Conservation (phyloP, 371 early-diverging fungal genomes). For the Apophysomyces elegans region DNA sequence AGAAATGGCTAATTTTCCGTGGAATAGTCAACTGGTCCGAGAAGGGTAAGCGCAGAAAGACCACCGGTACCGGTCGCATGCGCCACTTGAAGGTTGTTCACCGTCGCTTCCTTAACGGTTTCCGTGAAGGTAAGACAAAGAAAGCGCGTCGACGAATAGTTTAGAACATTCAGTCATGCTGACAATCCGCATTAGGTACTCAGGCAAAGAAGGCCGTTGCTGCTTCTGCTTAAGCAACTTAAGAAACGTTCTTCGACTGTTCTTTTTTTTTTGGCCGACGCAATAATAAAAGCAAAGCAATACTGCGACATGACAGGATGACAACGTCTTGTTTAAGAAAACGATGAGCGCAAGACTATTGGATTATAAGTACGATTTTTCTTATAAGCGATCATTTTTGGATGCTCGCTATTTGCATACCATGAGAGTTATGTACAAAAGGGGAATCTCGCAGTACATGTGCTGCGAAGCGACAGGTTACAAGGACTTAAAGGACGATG, state of each 20-base stretch:
- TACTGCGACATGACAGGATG: neutral
- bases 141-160: no score
- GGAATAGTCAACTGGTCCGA: slow-evolving; percentile 84
- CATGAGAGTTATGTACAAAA: no score
- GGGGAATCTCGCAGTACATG: no score
- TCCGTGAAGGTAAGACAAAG: slow-evolving; percentile 75
- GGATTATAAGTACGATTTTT: no score
- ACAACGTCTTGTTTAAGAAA: neutral
- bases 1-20: neutral
- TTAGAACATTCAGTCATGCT: neutral
- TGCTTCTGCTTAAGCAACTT: slow-evolving; percentile 28
- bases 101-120: slow-evolving; percentile 94
- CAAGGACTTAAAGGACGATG: no score
- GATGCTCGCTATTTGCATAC: no score
- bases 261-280: slow-evolving; percentile 6
- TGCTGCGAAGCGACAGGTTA: no score
- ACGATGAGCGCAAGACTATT: neutral
- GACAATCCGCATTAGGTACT: slow-evolving; percentile 14
- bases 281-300: slow-evolving; percentile 8
- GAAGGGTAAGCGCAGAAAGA: slow-evolving; percentile 96
- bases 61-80: slow-evolving; percentile 98
- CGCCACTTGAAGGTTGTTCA: slow-evolving; percentile 89
- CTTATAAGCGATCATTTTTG: no score
- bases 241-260: slow-evolving; percentile 3
- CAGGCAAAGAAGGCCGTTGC: slow-evolving; percentile 31